Evolutionary conservation across 352 stramenopile genomes (phyloP).

Genomic region (Pythium sp.): DNA sequence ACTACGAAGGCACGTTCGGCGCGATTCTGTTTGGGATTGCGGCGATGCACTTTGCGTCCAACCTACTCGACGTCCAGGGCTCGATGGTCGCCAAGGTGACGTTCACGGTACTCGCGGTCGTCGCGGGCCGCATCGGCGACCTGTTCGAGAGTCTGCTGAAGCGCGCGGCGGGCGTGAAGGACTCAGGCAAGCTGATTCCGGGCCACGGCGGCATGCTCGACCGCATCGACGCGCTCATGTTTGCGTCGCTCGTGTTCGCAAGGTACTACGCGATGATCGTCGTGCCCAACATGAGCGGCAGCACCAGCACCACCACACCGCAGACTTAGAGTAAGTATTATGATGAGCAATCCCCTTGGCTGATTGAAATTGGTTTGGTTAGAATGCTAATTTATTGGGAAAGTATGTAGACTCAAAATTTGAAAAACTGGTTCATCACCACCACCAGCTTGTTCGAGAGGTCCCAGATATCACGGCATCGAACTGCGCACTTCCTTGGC

Average conservation of each 20-base stretch:
- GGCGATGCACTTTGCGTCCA: conserved; percentile 79
- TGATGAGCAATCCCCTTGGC: background rate
- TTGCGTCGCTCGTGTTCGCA: conserved; percentile 69
- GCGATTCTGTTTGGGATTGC: conserved; percentile 81
- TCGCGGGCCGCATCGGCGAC: conserved; percentile 93
- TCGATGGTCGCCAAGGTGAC: conserved; percentile 73
- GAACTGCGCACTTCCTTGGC: conserved; percentile 38
- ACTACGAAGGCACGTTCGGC: conserved; percentile 92
- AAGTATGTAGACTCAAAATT: conserved; percentile 2
- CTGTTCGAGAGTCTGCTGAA: conserved; percentile 96
- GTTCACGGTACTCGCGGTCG: conserved; percentile 88
- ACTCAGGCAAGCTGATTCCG: conserved; percentile 94
- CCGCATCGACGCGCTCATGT: conserved; percentile 95
- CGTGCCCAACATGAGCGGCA: conserved; percentile 8
- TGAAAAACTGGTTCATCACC: background rate
- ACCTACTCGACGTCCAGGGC: conserved; percentile 75
- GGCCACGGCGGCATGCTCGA: conserved; percentile 96
- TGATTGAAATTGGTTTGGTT: background rate
- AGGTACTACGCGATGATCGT: conserved; percentile 58
- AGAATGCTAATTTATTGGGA: conserved; percentile 12
- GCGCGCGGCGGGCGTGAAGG: conserved; percentile 92
- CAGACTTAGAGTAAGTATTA: background rate
- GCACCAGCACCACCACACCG: background rate
- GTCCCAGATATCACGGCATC: background rate
- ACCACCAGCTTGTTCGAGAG: background rate